phyloP scores from a whole-genome alignment of 179 eudicot species.

The Heliamphora pulchella region DNA sequence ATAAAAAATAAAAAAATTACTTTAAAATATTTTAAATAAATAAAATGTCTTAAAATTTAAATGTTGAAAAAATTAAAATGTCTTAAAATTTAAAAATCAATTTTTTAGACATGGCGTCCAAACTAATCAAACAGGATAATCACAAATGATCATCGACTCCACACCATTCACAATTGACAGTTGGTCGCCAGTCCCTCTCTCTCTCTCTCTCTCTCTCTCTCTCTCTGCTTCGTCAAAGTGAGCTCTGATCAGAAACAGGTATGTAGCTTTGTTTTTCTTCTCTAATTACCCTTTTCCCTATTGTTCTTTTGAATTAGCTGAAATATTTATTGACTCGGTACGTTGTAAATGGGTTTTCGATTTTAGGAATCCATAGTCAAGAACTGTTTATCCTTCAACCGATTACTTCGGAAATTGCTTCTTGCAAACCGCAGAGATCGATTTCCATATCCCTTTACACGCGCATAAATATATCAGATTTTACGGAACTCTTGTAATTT shows the following conservation, averaged over 20 bases:
- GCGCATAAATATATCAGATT: neutral
- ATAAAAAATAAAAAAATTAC: no score
- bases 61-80: no score
- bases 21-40: no score
- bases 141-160: no score
- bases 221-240: neutral
- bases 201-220: slow-evolving; percentile 1
- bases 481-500: neutral
- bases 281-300: neutral
- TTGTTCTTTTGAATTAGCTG: neutral
- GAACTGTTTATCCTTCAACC: neutral
- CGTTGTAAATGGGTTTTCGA: neutral
- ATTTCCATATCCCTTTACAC: neutral
- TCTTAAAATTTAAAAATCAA: no score
- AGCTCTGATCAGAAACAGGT: neutral
- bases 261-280: neutral
- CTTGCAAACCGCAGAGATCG: neutral
- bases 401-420: neutral
- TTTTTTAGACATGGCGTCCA: no score
- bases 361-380: neutral
- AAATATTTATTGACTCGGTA: neutral
- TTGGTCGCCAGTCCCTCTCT: neutral
- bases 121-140: no score
- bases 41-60: no score
- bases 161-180: no score